phyloP scores from a whole-genome alignment of 2,329 filamentous ascomycete genomes.

The Arthrobotrys megalospora region DNA sequence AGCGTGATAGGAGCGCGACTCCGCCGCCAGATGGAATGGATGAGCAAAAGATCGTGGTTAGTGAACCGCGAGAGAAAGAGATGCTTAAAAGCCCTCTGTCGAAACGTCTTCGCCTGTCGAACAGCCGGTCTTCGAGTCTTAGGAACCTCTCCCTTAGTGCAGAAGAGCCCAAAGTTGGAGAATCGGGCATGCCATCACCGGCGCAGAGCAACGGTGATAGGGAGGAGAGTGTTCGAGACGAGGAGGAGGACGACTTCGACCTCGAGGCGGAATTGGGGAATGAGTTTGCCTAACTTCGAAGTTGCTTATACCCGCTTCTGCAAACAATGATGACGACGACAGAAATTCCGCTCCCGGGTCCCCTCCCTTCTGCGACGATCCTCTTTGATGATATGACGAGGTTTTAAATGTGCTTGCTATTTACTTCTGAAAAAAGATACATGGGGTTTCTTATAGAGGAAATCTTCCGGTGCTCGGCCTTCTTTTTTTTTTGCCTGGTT shows the following conservation, averaged over 20 bases:
- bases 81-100: constrained; percentile 56
- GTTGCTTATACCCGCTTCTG: not conserved
- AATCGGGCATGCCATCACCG: constrained; percentile 58
- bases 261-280: constrained; percentile 56
- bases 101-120: constrained; percentile 53
- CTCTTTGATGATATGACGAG: constrained; percentile 6
- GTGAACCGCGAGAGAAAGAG: constrained; percentile 49
- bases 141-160: constrained; percentile 56
- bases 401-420: constrained; percentile 20
- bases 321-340: not conserved
- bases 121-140: constrained; percentile 58
- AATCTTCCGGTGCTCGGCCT: constrained; percentile 29
- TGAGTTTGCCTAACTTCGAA: constrained; percentile 42
- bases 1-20: constrained; percentile 55
- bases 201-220: constrained; percentile 53
- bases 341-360: not conserved
- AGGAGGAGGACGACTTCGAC: constrained; percentile 58
- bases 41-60: constrained; percentile 39
- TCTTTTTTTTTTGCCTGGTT: constrained; percentile 1
- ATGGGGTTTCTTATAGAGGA: constrained; percentile 41
- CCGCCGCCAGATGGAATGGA: constrained; percentile 49
- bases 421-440: constrained; percentile 25
- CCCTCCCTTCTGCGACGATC: not conserved
- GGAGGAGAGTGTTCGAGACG: constrained; percentile 45
- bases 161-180: constrained; percentile 49